Evolutionary conservation across 2,329 filamentous ascomycete genomes (phyloP).

Genomic region (Furcasterigmium furcatum): DNA sequence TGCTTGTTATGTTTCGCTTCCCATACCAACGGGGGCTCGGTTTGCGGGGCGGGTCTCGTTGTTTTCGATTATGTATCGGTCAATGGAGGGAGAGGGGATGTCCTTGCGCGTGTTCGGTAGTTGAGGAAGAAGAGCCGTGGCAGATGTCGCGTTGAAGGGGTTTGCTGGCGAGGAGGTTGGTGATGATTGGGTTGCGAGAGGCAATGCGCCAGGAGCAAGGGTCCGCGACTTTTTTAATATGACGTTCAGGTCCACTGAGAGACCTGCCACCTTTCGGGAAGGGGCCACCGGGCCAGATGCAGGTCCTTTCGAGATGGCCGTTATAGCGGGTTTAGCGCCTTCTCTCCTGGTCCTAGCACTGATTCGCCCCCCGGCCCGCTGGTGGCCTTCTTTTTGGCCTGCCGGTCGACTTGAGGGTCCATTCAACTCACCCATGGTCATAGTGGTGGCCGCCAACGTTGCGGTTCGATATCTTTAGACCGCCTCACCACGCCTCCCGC

Average conservation of each 20-base stretch:
- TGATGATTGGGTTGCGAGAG: neutral
- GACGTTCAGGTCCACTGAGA: conserved; percentile 1
- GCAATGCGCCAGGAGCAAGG: neutral
- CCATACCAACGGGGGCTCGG: neutral
- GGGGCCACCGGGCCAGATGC: too few relatives aligned
- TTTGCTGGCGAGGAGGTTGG: neutral
- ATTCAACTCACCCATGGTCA: too few relatives aligned
- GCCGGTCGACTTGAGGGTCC: too few relatives aligned
- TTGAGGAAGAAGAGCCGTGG: neutral
- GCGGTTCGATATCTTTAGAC: too few relatives aligned
- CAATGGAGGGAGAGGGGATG: neutral
- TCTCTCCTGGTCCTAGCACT: too few relatives aligned
- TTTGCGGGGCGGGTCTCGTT: neutral
- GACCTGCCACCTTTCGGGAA: too few relatives aligned
- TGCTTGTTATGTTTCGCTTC: conserved; percentile 1
- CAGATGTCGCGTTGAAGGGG: neutral
- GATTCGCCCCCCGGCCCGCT: too few relatives aligned
- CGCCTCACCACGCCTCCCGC: too few relatives aligned
- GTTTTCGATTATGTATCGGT: neutral
- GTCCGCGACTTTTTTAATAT: conserved; percentile 1
- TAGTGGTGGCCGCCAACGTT: too few relatives aligned
- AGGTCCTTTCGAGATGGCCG: too few relatives aligned
- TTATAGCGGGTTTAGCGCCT: too few relatives aligned
- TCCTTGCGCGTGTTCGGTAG: neutral
- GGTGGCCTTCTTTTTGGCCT: too few relatives aligned